phyloP scores from a whole-genome alignment of 768 basidiomycete species.

The Grammothele lineata region DNA sequence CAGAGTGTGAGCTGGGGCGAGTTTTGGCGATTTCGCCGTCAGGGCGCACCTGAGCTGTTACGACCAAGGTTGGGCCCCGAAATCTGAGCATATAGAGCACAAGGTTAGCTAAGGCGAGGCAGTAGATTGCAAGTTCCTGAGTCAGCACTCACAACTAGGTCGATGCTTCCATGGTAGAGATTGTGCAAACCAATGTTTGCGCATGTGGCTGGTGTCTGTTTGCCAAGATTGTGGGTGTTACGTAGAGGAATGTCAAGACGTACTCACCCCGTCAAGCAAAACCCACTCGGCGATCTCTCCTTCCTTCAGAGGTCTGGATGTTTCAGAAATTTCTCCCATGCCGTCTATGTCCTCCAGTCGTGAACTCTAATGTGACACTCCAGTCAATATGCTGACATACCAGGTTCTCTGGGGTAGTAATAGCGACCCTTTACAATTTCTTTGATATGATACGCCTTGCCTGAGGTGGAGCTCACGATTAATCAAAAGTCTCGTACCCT shows the following conservation, averaged over 20 bases:
- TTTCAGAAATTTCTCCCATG: conserved; percentile 59
- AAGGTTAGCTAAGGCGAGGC: neutral
- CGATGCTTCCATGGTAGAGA: conserved; percentile 77
- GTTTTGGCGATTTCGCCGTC: neutral
- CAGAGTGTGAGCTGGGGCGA: neutral
- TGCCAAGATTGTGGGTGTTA: too few species aligned
- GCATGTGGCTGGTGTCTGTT: conserved; percentile 91
- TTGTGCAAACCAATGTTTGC: conserved; percentile 90
- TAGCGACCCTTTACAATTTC: conserved; percentile 67
- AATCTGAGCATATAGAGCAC: conserved; percentile 40
- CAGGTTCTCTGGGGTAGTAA: conserved; percentile 67
- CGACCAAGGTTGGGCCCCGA: conserved; percentile 86
- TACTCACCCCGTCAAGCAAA: conserved; percentile 73
- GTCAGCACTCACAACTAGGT: conserved; percentile 66
- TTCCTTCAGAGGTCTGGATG: conserved; percentile 62
- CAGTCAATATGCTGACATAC: conserved; percentile 24
- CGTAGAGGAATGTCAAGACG: neutral
- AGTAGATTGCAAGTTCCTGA: too few species aligned
- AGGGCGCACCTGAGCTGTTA: conserved; percentile 66
- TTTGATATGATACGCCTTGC: conserved; percentile 78
- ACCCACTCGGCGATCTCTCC: conserved; percentile 91
- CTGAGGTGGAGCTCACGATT: too few species aligned
- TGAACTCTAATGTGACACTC: neutral
- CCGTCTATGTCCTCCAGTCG: conserved; percentile 44
- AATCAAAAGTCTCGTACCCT: neutral